Conservation (phyloP, 495 filamentous ascomycete genomes). For the Rostrohypoxylon terebratum region DNA sequence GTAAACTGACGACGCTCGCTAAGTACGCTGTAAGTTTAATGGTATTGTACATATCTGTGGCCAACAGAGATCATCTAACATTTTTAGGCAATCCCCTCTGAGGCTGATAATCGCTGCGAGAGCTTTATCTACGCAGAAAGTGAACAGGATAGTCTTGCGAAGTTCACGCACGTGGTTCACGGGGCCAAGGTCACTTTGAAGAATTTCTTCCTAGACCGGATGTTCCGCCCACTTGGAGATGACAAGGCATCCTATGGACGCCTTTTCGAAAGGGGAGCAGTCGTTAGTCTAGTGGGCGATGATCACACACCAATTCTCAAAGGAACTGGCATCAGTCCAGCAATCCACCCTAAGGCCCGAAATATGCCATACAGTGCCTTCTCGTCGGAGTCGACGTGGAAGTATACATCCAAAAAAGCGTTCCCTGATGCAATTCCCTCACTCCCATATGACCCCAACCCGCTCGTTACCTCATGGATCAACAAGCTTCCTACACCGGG, state of each 20-base stretch:
- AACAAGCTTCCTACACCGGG: conserved; percentile 42
- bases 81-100: background rate
- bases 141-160: conserved; percentile 43
- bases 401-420: conserved; percentile 16
- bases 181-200: conserved; percentile 1
- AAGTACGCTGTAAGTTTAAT: conserved; percentile 50
- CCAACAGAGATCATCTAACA: background rate
- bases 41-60: background rate
- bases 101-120: conserved; percentile 9
- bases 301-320: background rate
- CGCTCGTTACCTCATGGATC: conserved; percentile 36
- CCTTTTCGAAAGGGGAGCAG: conserved; percentile 32
- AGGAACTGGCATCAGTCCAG: conserved; percentile 21
- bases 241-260: conserved; percentile 9
- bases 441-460: background rate
- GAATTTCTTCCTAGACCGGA: conserved; percentile 41
- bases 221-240: background rate
- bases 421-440: background rate
- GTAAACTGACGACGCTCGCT: conserved; percentile 54
- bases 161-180: conserved; percentile 51
- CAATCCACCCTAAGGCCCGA: conserved; percentile 6
- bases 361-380: conserved; percentile 10
- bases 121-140: conserved; percentile 56
- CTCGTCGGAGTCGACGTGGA: conserved; percentile 14
- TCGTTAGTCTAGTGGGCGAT: conserved; percentile 17